phyloP scores from a whole-genome alignment of 345 rosid genomes.

The Tarenaya hassleriana region DNA sequence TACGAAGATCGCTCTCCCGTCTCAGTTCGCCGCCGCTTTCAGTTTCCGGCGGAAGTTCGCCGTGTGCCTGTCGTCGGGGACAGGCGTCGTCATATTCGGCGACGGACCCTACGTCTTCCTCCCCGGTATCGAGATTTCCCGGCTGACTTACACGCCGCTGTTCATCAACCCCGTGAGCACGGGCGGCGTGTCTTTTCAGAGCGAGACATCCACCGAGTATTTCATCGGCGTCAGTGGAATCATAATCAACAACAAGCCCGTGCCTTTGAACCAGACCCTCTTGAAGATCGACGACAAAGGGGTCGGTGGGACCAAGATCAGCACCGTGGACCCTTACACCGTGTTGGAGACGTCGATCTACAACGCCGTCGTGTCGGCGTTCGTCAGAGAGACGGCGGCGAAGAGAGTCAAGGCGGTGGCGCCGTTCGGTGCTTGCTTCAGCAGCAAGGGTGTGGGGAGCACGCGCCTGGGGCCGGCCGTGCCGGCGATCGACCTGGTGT shows the following conservation, averaged over 20 bases:
- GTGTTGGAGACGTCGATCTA: slow-evolving; percentile 47
- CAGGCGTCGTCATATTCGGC: slow-evolving; percentile 42
- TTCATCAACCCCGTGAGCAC: slow-evolving; percentile 47
- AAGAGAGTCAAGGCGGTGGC: slow-evolving; percentile 40
- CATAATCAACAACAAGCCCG: slow-evolving; percentile 27
- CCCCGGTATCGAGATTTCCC: slow-evolving; percentile 38
- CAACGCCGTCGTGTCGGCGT: slow-evolving; percentile 38
- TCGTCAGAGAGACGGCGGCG: slow-evolving; percentile 28
- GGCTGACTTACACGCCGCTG: slow-evolving; percentile 40
- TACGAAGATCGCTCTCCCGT: slow-evolving; percentile 33
- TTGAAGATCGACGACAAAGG: slow-evolving; percentile 39
- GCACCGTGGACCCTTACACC: slow-evolving; percentile 67
- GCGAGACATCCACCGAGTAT: slow-evolving; percentile 53
- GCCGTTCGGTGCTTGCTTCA: slow-evolving; percentile 61
- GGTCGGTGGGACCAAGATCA: slow-evolving; percentile 68
- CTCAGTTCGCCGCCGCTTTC: slow-evolving; percentile 36
- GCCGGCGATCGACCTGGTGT: slow-evolving; percentile 44
- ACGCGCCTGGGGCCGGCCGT: slow-evolving; percentile 55
- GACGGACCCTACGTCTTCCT: slow-evolving; percentile 38
- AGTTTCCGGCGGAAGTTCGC: slow-evolving; percentile 43
- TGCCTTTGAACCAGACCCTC: slow-evolving; percentile 37
- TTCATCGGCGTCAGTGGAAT: slow-evolving; percentile 53
- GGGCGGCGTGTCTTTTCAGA: slow-evolving; percentile 27
- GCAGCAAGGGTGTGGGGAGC: slow-evolving; percentile 21
- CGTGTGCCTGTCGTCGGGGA: slow-evolving; percentile 34